A percentile compares a stretch with the other conserved stretches of the same genome.
These are phyloP conservation scores for Fusarium cyanostomum DNA, from an alignment of 2,329 filamentous ascomycete genomes.

Conservation along the genomic window DNA sequence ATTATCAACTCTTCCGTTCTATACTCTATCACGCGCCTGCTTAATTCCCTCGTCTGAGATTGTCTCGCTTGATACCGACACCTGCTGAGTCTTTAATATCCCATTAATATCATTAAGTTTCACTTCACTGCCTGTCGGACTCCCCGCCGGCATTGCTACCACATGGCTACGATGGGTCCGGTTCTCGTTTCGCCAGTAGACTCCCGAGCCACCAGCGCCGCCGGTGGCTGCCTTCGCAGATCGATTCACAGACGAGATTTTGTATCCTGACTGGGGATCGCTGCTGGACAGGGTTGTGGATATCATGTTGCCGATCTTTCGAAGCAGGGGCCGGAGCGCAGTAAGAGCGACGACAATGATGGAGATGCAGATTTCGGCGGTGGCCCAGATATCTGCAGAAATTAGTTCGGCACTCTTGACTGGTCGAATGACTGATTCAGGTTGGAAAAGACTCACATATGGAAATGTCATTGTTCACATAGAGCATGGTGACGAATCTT, in stretches of 20 bases:
- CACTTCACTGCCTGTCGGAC: conserved; percentile 16
- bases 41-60: background rate
- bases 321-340: conserved; percentile 17
- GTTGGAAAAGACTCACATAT: conserved; percentile 11
- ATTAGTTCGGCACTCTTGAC: background rate
- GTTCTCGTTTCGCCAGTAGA: conserved; percentile 9
- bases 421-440: too few species aligned
- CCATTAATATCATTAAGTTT: conserved; percentile 7
- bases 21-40: too few species aligned
- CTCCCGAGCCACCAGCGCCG: background rate
- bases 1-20: too few species aligned
- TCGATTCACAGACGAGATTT: background rate
- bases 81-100: conserved; percentile 23
- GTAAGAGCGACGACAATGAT: conserved; percentile 28
- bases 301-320: conserved; percentile 11
- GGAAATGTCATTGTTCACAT: conserved; percentile 14
- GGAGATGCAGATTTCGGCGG: conserved; percentile 27
- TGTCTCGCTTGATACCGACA: conserved; percentile 15
- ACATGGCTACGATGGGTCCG: background rate
- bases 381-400: conserved; percentile 23
- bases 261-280: conserved; percentile 1
- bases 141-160: background rate
- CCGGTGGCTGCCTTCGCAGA: background rate
- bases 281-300: background rate
- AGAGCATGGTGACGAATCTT: conserved; percentile 32